phyloP scores from a whole-genome alignment of 495 filamentous ascomycete genomes.

The Aspergillus indologenus region DNA sequence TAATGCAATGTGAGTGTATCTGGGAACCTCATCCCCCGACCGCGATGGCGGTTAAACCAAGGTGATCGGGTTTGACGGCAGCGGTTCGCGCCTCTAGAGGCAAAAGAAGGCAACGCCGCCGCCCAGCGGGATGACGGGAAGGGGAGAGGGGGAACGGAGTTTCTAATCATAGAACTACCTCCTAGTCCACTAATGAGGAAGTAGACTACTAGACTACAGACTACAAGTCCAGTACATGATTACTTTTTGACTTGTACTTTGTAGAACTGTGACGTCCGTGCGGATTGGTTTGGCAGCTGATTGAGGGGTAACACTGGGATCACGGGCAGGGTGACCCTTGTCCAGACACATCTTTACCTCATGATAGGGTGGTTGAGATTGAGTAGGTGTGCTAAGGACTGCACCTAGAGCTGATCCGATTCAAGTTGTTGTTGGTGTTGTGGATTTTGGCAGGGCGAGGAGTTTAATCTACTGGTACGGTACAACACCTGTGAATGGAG shows the following conservation, averaged over 20 bases:
- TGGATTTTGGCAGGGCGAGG: no score
- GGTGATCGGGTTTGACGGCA: neutral
- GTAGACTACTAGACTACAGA: no score
- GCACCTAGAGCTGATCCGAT: neutral
- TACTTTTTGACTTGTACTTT: neutral
- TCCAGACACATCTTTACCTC: neutral
- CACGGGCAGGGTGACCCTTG: neutral
- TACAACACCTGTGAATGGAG: neutral
- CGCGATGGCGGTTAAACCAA: neutral
- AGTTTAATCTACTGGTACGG: no score
- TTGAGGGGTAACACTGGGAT: neutral
- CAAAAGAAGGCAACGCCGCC: no score
- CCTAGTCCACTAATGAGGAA: neutral
- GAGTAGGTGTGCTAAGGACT: neutral
- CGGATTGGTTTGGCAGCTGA: neutral
- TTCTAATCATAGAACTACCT: constrained; percentile 6
- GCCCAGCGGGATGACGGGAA: neutral
- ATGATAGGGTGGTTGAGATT: neutral
- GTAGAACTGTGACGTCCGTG: neutral
- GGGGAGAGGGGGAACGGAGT: neutral
- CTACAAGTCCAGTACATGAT: neutral
- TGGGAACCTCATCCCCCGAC: neutral
- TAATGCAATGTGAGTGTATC: constrained; percentile 4
- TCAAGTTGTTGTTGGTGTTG: neutral
- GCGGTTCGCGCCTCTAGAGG: constrained; percentile 3